Conservation (phyloP, 306 rosid genomes). For the Casuarina equisetifolia region DNA sequence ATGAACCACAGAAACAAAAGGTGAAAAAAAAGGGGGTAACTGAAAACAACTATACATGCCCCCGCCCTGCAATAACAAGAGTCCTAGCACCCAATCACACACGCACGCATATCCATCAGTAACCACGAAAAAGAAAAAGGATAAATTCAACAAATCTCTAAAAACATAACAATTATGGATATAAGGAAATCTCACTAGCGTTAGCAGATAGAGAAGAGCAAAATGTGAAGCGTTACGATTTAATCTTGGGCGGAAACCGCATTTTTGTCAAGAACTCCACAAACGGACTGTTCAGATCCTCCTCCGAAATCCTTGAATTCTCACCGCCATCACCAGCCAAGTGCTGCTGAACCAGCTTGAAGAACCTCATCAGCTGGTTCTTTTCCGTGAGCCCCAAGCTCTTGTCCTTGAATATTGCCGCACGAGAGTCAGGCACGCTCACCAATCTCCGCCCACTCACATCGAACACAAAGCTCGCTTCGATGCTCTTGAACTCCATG, state of each 20-base stretch:
- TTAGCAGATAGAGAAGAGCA: constrained; percentile 39
- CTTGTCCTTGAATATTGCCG: constrained; percentile 81
- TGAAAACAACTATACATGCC: neutral
- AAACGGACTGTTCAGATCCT: constrained; percentile 77
- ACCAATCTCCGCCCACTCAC: constrained; percentile 49
- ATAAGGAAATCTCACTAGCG: constrained; percentile 38
- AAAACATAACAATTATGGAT: neutral
- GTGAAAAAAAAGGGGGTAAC: neutral
- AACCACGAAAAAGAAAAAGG: neutral
- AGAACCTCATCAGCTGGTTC: constrained; percentile 80
- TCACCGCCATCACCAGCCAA: constrained; percentile 37
- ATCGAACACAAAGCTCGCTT: constrained; percentile 56
- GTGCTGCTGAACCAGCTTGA: constrained; percentile 86
- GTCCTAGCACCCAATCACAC: neutral
- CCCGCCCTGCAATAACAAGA: neutral
- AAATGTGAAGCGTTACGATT: constrained; percentile 60
- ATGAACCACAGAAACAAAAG: neutral
- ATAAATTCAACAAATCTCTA: neutral
- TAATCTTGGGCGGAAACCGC: constrained; percentile 78
- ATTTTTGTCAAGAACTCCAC: constrained; percentile 65
- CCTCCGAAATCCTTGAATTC: constrained; percentile 51
- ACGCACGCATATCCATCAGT: neutral
- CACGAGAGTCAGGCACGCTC: constrained; percentile 81
- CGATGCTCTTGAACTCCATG: constrained; percentile 73
- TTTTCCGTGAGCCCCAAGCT: constrained; percentile 69